Base-by-base conservation (phyloP, 2,329 filamentous ascomycete species). In the Cercospora sp. region DNA sequence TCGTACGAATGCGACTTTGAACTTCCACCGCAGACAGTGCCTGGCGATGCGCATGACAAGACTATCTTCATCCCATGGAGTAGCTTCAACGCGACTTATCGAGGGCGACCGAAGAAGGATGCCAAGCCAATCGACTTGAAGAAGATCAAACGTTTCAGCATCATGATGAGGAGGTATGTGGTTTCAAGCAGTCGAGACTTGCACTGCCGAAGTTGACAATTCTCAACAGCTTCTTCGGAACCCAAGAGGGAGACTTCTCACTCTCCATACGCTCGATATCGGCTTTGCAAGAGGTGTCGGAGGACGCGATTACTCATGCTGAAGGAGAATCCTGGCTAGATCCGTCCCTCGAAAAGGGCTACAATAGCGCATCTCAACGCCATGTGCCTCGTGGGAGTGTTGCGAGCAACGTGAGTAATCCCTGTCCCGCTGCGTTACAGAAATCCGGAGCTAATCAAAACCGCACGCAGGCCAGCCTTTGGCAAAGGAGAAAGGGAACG, bases 151-250 rank as follows among this genome's bases (percentile, higher is more conserved):
- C 84, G 90, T 58, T 82, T 94, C 32, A 89, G 88, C 61, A 83
- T 95, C 68, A 94, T 95, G 92, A 91, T 91, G 84, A 82, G 92
- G 77, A 95, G 92, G 91, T 92, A 45, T 10, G 26, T 16, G 10
- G 4, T 49, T 6, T 37, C 12, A 13, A 7, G 49, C 24, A 55
- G 49, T 26, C 49, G 9, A 7, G 3, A 26, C 24, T 55, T 9
- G 12, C 24, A 8, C 21, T 28, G 49, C 49, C 10, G 18, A 16
- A 28, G 65, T 49, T 68, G 40, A 69, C 21, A 32, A 55, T 43
- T 18, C 53, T 45, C 24, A 18, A 51, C 72, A 92, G 91, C 79
- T 93, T 92, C 82, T 94, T 94, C 72, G 91, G 89, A 8, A 80
- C 85, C 0, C 91, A 94, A 78, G 82, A 91, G 70, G 91, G 91